Percentiles rank a stretch among this genome's conserved stretches.
These are phyloP conservation scores for Lepiota brunneoincarnata DNA, from an alignment of 768 basidiomycete species.

Conservation along the genomic window DNA sequence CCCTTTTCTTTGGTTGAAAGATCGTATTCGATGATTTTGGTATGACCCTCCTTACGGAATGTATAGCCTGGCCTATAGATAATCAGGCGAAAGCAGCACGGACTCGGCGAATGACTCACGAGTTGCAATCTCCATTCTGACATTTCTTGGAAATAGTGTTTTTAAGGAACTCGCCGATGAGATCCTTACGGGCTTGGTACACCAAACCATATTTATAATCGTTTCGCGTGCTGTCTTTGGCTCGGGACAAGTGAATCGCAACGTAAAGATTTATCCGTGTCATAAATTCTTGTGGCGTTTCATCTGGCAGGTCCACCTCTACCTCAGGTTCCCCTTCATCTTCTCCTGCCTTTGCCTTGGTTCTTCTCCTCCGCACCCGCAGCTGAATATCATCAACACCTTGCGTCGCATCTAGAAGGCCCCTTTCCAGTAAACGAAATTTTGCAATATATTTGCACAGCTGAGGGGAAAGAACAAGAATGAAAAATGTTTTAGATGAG, in stretches of 20 bases:
- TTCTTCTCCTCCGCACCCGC: constrained; percentile 29
- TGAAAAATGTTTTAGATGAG: constrained; percentile 2
- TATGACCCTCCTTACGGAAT: constrained; percentile 90
- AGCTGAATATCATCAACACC: constrained; percentile 68
- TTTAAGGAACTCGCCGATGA: constrained; percentile 81
- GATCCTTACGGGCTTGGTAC: constrained; percentile 80
- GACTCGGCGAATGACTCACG: constrained; percentile 49
- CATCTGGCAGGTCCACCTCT: constrained; percentile 44
- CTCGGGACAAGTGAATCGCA: constrained; percentile 45
- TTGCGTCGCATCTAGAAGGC: constrained; percentile 80
- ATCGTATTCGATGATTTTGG: constrained; percentile 94
- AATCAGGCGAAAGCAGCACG: constrained; percentile 8
- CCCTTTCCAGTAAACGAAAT: constrained; percentile 84
- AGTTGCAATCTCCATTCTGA: constrained; percentile 70
- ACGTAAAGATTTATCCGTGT: constrained; percentile 67
- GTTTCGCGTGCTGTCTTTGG: constrained; percentile 61
- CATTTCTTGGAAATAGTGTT: constrained; percentile 69
- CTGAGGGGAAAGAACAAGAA: constrained; percentile 34
- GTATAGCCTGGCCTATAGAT: constrained; percentile 68
- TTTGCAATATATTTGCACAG: constrained; percentile 83
- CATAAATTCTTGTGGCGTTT: constrained; percentile 61
- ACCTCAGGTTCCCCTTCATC: constrained; percentile 44
- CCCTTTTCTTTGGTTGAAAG: constrained; percentile 77
- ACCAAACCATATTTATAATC: constrained; percentile 87
- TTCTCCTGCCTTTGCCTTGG: constrained; percentile 29